Base-by-base conservation (phyloP, 1,284 basidiomycete genomes). In the Schizophyllum amplum region DNA sequence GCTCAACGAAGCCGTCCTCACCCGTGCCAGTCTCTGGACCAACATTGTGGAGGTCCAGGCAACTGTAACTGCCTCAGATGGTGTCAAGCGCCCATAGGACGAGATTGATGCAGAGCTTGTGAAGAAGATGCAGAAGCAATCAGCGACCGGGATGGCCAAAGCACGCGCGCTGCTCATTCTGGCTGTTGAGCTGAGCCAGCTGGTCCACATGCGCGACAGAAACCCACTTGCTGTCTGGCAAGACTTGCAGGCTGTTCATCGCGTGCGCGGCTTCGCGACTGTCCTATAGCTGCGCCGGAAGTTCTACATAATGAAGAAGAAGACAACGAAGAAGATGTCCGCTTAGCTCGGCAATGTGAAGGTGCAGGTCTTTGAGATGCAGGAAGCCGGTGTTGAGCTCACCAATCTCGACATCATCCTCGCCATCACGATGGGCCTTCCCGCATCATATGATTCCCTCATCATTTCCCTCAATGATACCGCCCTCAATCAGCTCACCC, bases 331-430 rank as follows among this genome's bases (percentile, higher is more conserved):
- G 62, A 51, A 63, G 4, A 73, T 74, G 67, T 33, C 61, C 25
- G 49, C 64, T 5, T 74, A 69, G 69, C 71, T 73, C 55, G 65
- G 64, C 2, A 51, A 60, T 2, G 62, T 72, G 24, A 57, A 65
- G 25, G 51, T 54, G 9, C 52, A 65, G 21, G 64, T 64, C 4
- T 68, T 67, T 54, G 53, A 53, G 1, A 61, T 72, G 55, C 54
- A 63, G 42, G 56, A 64, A 9, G 61, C 63, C 23, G 66, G 62
- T 6, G 60, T 66, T 27, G 25, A 20, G 1, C 55, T 72, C 50
- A 49, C 54, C n/a, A 69, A 73, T 49, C 62, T 71, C 50, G 67
- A 72, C 57, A 60, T 57, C 25, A 71, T 72, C 57, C 61, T 72
- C 11, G 66, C 63, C 4, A 62, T 72, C 51, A 72, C 69, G 20